Evolutionary conservation across 441 rosid genomes (phyloP).

Genomic region (Iberis amara): DNA sequence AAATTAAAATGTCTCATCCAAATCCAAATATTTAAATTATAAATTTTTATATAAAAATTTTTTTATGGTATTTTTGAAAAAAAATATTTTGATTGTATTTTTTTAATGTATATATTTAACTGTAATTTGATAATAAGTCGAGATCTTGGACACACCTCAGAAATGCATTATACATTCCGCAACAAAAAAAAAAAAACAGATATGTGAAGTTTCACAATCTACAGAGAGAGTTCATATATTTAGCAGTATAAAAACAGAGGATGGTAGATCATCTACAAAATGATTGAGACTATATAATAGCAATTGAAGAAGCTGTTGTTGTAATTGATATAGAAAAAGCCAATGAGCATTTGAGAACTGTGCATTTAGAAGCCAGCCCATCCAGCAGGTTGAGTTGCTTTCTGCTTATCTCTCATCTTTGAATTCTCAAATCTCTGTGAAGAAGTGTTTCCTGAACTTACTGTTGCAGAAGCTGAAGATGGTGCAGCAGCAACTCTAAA

Average conservation of each 20-base stretch:
- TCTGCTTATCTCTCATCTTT: conserved; percentile 40
- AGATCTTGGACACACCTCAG: conserved; percentile 5
- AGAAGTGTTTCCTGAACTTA: conserved; percentile 47
- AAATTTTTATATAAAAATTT: no score
- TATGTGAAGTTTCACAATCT: conserved; percentile 14
- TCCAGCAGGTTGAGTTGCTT: conserved; percentile 78
- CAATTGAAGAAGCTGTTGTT: conserved; percentile 9
- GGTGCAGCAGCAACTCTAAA: conserved; percentile 42
- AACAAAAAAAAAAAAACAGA: background rate
- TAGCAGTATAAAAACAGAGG: conserved; percentile 14
- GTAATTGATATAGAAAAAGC: background rate
- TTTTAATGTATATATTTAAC: no score
- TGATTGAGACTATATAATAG: conserved; percentile 22
- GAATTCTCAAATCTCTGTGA: conserved; percentile 40
- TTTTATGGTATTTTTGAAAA: no score
- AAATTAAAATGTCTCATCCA: no score
- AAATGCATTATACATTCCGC: conserved; percentile 18
- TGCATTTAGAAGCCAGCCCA: conserved; percentile 83
- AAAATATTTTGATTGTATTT: no score
- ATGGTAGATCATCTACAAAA: conserved; percentile 29
- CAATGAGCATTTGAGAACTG: background rate
- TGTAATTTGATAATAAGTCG: background rate
- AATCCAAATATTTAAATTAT: no score
- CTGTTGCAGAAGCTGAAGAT: conserved; percentile 32
- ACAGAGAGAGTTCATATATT: conserved; percentile 5